Conservation (phyloP, 352 stramenopile genomes). For the Phytophthora ohioensis region DNA sequence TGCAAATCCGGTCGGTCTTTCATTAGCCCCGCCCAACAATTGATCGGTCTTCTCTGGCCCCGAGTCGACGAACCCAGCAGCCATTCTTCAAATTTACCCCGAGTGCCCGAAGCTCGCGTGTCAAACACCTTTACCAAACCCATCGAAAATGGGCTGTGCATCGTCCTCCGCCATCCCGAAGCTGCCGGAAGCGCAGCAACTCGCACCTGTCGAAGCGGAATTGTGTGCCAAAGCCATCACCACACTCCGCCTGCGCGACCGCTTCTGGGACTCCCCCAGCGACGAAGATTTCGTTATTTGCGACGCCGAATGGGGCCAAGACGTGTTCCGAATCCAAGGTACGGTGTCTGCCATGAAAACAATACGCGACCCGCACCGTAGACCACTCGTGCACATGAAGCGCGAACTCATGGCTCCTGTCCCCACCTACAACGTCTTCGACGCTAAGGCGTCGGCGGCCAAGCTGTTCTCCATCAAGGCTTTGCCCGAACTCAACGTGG, state of each 20-base stretch:
- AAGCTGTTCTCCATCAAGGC: conserved; percentile 52
- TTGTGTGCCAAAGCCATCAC: conserved; percentile 42
- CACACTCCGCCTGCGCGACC: conserved; percentile 48
- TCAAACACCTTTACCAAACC: background rate
- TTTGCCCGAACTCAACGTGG: conserved; percentile 40
- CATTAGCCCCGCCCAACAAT: background rate
- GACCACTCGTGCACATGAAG: conserved; percentile 51
- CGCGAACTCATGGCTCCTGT: conserved; percentile 44
- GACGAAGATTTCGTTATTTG: conserved; percentile 49
- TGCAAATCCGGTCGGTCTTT: conserved; percentile 8
- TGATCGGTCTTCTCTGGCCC: conserved; percentile 16
- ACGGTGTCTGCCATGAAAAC: conserved; percentile 50
- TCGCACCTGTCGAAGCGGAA: conserved; percentile 29
- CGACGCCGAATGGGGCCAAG: conserved; percentile 38
- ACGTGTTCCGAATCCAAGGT: conserved; percentile 48
- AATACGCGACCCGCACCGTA: conserved; percentile 31
- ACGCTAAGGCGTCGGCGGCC: conserved; percentile 38
- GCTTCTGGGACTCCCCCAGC: conserved; percentile 39
- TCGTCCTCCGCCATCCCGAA: conserved; percentile 42
- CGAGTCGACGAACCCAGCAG: background rate
- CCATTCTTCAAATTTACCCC: conserved; percentile 38
- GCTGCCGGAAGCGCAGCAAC: conserved; percentile 27
- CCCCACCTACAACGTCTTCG: conserved; percentile 52
- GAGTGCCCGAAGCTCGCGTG: conserved; percentile 7
- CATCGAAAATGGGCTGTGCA: conserved; percentile 42